A percentile compares a stretch with the other conserved stretches of the same genome.
phyloP scores from a whole-genome alignment of 2,329 filamentous ascomycete species.

The Rhinocladiella mackenziei region DNA sequence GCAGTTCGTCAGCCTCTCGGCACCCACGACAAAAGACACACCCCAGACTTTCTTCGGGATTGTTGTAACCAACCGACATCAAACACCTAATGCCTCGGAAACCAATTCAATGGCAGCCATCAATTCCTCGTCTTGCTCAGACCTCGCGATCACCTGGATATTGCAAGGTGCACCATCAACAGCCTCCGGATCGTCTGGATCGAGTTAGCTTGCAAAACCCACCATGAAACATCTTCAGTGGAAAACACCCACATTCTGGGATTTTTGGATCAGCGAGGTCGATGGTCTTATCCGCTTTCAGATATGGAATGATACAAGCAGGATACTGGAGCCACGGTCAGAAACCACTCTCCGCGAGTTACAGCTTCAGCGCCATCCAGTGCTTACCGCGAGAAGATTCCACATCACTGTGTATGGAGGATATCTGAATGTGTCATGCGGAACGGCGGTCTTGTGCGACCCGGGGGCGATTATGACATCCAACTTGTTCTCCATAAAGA shows the following conservation, averaged over 20 bases:
- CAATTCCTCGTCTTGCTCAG: slow-evolving; percentile 32
- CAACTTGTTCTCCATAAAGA: slow-evolving; percentile 40
- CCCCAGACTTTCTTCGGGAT: not conserved
- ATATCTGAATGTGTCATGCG: slow-evolving; percentile 51
- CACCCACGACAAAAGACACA: not conserved
- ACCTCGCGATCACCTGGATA: slow-evolving; percentile 30
- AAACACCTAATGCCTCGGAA: slow-evolving; percentile 23
- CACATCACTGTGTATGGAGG: slow-evolving; percentile 51
- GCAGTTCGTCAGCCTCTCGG: too few species aligned
- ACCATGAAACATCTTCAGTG: slow-evolving; percentile 31
- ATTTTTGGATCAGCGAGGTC: slow-evolving; percentile 33
- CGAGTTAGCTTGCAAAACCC: slow-evolving; percentile 32
- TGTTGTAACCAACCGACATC: not conserved
- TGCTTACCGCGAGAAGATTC: slow-evolving; percentile 52
- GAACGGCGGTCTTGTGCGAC: slow-evolving; percentile 58
- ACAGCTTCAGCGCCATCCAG: not conserved
- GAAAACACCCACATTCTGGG: slow-evolving; percentile 17
- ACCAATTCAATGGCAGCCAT: slow-evolving; percentile 31
- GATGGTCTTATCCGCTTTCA: slow-evolving; percentile 40
- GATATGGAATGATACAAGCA: slow-evolving; percentile 47
- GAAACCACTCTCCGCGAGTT: slow-evolving; percentile 2
- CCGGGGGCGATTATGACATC: slow-evolving; percentile 62
- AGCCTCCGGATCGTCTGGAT: slow-evolving; percentile 34
- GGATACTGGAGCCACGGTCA: slow-evolving; percentile 42
- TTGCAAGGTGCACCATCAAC: slow-evolving; percentile 31